Conservation (phyloP, 306 rosid genomes). For the Prunus campanulata region DNA sequence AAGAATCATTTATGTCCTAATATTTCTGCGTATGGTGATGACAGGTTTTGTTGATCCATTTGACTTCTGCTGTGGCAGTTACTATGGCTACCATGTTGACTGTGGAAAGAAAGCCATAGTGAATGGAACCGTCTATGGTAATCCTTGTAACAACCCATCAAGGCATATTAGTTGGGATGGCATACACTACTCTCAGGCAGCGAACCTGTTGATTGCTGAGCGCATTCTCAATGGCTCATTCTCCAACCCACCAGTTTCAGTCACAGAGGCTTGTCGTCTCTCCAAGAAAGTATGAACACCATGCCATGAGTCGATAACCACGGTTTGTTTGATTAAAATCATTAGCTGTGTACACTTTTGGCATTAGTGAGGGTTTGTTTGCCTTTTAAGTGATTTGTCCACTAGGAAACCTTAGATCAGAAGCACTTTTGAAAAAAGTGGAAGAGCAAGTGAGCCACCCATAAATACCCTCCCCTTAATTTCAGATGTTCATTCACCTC, state of each 20-base stretch:
- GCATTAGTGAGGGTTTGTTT: neutral
- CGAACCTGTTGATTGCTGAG: slow-evolving; percentile 56
- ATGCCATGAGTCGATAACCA: neutral
- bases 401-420: neutral
- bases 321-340: neutral
- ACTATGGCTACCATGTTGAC: slow-evolving; percentile 51
- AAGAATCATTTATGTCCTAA: neutral
- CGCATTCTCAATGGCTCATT: slow-evolving; percentile 52
- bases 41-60: slow-evolving; percentile 77
- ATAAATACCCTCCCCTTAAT: neutral
- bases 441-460: neutral
- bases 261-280: slow-evolving; percentile 51
- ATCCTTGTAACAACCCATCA: slow-evolving; percentile 68
- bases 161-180: slow-evolving; percentile 86
- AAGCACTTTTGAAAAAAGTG: neutral
- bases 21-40: slow-evolving; percentile 21
- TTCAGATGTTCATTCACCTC: slow-evolving; percentile 18
- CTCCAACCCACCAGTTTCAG: slow-evolving; percentile 69
- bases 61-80: slow-evolving; percentile 86
- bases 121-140: slow-evolving; percentile 76
- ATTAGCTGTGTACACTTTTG: neutral
- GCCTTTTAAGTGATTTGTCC: neutral
- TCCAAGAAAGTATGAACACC: slow-evolving; percentile 7
- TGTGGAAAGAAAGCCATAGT: slow-evolving; percentile 61
- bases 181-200: slow-evolving; percentile 81